phyloP scores from a whole-genome alignment of 2,329 filamentous ascomycete species.

The Harringtonia lauricola region DNA sequence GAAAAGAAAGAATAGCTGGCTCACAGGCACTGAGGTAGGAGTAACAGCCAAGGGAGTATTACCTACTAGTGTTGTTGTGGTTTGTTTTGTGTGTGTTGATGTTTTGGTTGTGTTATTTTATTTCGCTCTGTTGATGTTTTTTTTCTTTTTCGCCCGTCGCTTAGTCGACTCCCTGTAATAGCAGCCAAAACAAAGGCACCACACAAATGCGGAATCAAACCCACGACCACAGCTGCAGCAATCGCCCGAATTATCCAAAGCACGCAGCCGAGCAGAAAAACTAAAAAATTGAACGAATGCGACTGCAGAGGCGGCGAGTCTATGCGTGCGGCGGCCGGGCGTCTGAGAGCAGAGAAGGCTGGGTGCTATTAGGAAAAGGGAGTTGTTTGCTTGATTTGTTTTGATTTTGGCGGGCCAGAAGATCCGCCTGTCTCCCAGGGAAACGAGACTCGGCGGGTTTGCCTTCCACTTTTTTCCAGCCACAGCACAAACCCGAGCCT shows the following conservation, averaged over 20 bases:
- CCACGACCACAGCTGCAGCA: neutral
- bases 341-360: constrained; percentile 1
- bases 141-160: constrained; percentile 1
- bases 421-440: constrained; percentile 14
- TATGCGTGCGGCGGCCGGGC: constrained; percentile 1
- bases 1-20: neutral
- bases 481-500: constrained; percentile 3
- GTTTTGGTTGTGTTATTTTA: constrained; percentile 6
- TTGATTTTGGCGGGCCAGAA: constrained; percentile 15
- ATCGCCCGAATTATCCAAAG: constrained; percentile 9
- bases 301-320: neutral
- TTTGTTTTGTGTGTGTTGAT: constrained; percentile 6
- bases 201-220: constrained; percentile 1
- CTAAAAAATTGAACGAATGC: neutral
- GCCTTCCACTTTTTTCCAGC: constrained; percentile 2
- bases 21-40: neutral
- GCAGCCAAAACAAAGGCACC: constrained; percentile 7
- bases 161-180: constrained; percentile 1
- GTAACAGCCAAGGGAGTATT: neutral
- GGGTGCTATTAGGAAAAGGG: constrained; percentile 2
- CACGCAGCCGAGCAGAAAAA: neutral
- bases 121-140: constrained; percentile 7
- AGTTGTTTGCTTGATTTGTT: constrained; percentile 15
- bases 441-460: constrained; percentile 8
- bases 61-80: constrained; percentile 2